phyloP scores from a whole-genome alignment of 2,329 filamentous ascomycete genomes.

The Ceratocystis harringtonii region DNA sequence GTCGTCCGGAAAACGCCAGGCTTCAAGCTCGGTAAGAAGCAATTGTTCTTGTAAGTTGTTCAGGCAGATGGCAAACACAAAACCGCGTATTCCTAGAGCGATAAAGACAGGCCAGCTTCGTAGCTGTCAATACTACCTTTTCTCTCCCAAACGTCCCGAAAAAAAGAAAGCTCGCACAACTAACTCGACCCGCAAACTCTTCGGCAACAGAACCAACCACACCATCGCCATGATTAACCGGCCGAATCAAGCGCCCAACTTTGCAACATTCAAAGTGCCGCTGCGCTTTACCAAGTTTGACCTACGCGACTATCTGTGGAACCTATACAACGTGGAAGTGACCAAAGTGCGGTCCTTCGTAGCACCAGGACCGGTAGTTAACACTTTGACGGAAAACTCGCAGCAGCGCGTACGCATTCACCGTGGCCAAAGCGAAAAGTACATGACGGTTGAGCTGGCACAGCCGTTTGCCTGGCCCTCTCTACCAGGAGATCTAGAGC shows the following conservation, averaged over 20 bases:
- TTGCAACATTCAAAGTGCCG: slow-evolving; percentile 81
- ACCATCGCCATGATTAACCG: slow-evolving; percentile 63
- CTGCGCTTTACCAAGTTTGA: slow-evolving; percentile 93
- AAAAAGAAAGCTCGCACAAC: not conserved
- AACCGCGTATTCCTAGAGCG: too few relatives aligned
- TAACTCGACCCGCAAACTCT: not conserved
- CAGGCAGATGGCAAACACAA: not conserved
- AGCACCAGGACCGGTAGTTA: slow-evolving; percentile 30
- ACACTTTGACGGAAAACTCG: slow-evolving; percentile 21
- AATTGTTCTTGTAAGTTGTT: slow-evolving; percentile 39
- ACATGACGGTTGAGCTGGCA: slow-evolving; percentile 85
- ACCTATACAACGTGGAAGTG: slow-evolving; percentile 65
- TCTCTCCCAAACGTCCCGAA: not conserved
- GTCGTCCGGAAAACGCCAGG: slow-evolving; percentile 28
- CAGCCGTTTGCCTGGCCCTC: slow-evolving; percentile 81
- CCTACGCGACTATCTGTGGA: slow-evolving; percentile 82
- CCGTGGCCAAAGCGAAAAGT: slow-evolving; percentile 62
- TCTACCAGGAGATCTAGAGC: slow-evolving; percentile 42
- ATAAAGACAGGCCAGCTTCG: too few relatives aligned
- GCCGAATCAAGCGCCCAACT: slow-evolving; percentile 56
- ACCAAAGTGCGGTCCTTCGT: slow-evolving; percentile 57
- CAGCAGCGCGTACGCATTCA: slow-evolving; percentile 35
- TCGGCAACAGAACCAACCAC: slow-evolving; percentile 55
- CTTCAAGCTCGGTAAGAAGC: slow-evolving; percentile 38
- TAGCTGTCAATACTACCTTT: too few relatives aligned